Conservation (phyloP, 176 grass and related monocot genomes). For the Guadua angustifolia region DNA sequence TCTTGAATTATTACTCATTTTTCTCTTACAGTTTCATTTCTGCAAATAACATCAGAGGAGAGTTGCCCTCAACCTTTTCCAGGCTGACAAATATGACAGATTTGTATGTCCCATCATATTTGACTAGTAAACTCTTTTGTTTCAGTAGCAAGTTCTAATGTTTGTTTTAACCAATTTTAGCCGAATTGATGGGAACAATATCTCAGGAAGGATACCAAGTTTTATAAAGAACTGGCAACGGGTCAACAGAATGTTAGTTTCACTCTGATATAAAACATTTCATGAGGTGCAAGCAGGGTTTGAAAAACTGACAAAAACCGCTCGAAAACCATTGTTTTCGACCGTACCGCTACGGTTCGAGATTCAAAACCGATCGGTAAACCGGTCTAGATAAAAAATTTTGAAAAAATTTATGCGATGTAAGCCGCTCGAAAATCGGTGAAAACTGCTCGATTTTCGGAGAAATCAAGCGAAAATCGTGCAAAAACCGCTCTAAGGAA, state of each 20-base stretch:
- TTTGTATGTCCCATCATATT: conserved; percentile 63
- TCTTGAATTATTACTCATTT: conserved; percentile 51
- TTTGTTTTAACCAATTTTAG: conserved; percentile 43
- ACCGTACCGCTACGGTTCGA: no score
- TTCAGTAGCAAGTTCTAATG: conserved; percentile 46
- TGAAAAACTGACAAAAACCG: no score
- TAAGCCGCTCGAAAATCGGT: no score
- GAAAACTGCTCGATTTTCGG: no score
- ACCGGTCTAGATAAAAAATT: no score
- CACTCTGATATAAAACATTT: neutral
- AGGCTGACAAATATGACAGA: conserved; percentile 77
- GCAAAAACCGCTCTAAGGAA: no score
- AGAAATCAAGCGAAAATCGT: no score
- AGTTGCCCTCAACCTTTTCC: conserved; percentile 77
- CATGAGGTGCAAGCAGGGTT: neutral
- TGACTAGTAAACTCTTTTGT: neutral
- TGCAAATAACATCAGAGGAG: conserved; percentile 87
- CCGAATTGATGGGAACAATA: conserved; percentile 69
- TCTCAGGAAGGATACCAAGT: conserved; percentile 76
- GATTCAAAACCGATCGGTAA: no score
- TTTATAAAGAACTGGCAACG: conserved; percentile 75
- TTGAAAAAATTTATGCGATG: no score
- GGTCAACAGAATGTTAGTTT: conserved; percentile 79
- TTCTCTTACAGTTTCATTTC: conserved; percentile 84
- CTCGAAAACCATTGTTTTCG: no score